phyloP scores from a whole-genome alignment of 257 asterid genomes.

The Solanum paucissectum region DNA sequence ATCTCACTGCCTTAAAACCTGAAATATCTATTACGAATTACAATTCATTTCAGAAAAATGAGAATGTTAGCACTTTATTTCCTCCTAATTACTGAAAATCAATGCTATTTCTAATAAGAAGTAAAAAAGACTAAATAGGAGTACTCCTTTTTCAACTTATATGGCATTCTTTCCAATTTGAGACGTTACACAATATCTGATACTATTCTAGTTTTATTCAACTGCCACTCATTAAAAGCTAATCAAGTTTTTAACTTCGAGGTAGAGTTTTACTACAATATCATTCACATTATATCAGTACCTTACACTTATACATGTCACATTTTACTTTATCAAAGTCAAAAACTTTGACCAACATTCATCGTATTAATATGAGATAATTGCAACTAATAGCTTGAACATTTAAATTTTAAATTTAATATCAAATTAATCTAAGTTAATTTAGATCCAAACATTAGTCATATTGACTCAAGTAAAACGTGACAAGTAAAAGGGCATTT shows the following conservation, averaged over 20 bases:
- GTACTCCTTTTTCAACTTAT: neutral
- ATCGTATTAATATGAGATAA: neutral
- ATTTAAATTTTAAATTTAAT: too few relatives aligned
- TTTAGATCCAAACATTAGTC: neutral
- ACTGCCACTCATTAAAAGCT: neutral
- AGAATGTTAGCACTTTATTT: neutral
- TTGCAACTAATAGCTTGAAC: neutral
- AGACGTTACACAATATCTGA: neutral
- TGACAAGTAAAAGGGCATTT: neutral
- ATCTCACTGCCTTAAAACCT: neutral
- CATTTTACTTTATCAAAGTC: neutral
- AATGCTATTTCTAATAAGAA: neutral
- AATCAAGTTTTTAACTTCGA: neutral
- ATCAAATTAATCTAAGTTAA: neutral
- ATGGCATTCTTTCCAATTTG: neutral
- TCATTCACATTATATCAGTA: neutral
- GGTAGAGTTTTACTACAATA: neutral
- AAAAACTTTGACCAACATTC: neutral
- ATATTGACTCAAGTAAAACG: neutral
- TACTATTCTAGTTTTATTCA: neutral
- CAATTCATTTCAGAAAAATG: neutral
- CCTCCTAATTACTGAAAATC: neutral
- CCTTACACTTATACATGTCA: neutral
- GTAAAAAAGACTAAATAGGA: neutral
- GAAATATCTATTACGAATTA: neutral